Percentiles rank a stretch among this genome's conserved stretches.
These are phyloP conservation scores for Saitozyma podzolica DNA, from an alignment of 768 basidiomycete genomes.

Conservation along the genomic window DNA sequence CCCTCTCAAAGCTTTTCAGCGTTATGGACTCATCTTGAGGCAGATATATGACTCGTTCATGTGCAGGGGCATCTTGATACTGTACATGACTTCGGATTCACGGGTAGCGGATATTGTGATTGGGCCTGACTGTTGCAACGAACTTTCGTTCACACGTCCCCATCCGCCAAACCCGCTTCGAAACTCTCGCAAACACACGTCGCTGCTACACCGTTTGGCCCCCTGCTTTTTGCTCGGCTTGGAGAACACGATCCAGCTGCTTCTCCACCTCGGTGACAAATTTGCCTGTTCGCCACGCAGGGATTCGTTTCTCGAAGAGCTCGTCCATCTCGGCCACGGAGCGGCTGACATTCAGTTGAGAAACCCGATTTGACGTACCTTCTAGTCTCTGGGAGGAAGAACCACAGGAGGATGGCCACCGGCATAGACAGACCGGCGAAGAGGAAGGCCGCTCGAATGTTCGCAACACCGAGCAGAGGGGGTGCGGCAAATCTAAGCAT, in stretches of 20 bases:
- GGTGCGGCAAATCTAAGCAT: conserved; percentile 1
- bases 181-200: no score
- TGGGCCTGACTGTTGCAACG: no score
- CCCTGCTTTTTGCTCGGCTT: neutral
- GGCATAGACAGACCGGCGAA: conserved; percentile 2
- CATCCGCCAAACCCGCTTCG: no score
- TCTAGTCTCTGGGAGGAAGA: conserved; percentile 4
- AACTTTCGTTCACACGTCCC: no score
- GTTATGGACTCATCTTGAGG: no score
- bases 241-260: neutral
- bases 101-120: no score
- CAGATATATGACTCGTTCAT: no score
- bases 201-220: no score
- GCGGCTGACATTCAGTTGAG: neutral
- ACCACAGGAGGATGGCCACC: conserved; percentile 1
- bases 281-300: neutral
- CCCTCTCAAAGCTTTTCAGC: no score
- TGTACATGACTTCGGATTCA: no score
- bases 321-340: conserved; percentile 14
- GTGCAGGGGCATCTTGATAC: no score
- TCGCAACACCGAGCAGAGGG: conserved; percentile 1
- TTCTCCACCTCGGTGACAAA: conserved; percentile 16
- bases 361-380: neutral
- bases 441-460: conserved; percentile 10
- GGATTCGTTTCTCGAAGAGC: conserved; percentile 8